Evolutionary conservation across 2,329 filamentous ascomycete genomes (phyloP).

Genomic region (Diaporthe nobilis): DNA sequence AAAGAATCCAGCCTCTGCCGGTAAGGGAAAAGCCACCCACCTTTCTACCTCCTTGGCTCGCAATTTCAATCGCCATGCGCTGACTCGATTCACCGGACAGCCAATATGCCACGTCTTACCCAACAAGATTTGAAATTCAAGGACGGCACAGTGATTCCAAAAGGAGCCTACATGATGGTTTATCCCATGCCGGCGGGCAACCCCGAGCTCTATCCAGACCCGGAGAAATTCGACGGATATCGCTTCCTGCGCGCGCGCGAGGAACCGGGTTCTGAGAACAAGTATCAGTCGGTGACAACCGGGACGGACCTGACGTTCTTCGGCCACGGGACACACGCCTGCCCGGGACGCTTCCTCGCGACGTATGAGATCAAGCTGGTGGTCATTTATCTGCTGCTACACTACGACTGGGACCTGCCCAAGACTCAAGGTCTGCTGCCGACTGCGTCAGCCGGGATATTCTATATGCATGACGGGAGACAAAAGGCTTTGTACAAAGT

Average conservation of each 20-base stretch:
- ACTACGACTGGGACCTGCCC: slow-evolving; percentile 46
- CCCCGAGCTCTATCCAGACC: slow-evolving; percentile 50
- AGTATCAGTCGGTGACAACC: slow-evolving; percentile 44
- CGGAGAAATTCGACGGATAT: slow-evolving; percentile 57
- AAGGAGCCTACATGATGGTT: slow-evolving; percentile 23
- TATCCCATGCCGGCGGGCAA: slow-evolving; percentile 43
- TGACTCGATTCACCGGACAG: not conserved
- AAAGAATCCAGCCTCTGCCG: slow-evolving; percentile 43
- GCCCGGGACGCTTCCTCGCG: slow-evolving; percentile 57
- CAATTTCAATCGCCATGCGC: too few species aligned
- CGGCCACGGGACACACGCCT: slow-evolving; percentile 57
- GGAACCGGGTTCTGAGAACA: slow-evolving; percentile 42
- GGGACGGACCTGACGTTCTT: slow-evolving; percentile 49
- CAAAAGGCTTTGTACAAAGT: not conserved
- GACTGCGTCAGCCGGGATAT: not conserved
- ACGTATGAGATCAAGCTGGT: slow-evolving; percentile 56
- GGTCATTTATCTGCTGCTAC: slow-evolving; percentile 47
- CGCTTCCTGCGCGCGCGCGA: slow-evolving; percentile 56
- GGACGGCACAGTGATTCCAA: slow-evolving; percentile 26
- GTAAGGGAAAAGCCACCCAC: slow-evolving; percentile 47
- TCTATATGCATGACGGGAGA: not conserved
- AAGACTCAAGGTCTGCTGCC: slow-evolving; percentile 47
- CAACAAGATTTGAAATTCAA: not conserved
- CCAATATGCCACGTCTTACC: slow-evolving; percentile 31
- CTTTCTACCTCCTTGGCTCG: not conserved